phyloP scores from a whole-genome alignment of 2,329 filamentous ascomycete species.

The Penicillium sclerotiorum region DNA sequence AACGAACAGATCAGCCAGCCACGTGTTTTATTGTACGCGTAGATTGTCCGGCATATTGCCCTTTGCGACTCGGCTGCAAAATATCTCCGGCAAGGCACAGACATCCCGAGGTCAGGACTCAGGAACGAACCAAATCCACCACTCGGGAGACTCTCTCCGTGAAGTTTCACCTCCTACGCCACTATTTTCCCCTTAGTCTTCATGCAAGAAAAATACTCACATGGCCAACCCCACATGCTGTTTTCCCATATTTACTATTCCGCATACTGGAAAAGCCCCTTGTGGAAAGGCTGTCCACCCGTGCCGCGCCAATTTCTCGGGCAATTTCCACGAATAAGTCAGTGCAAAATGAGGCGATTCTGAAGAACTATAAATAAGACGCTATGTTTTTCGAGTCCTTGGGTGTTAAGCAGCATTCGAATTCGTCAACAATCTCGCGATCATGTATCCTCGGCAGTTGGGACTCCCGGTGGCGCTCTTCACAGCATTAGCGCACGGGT shows the following conservation, averaged over 20 bases:
- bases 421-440: not conserved
- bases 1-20: no score
- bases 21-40: no score
- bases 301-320: not conserved
- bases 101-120: not conserved
- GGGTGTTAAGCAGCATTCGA: not conserved
- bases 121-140: conserved; percentile 1
- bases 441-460: conserved; percentile 10
- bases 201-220: not conserved
- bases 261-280: not conserved
- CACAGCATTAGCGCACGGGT: conserved; percentile 26
- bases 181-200: not conserved
- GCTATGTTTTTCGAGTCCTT: no score
- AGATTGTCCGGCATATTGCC: conserved; percentile 1
- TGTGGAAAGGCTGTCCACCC: conserved; percentile 6
- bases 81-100: not conserved
- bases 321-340: conserved; percentile 18
- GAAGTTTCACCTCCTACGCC: not conserved
- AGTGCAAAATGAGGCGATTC: no score
- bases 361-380: no score
- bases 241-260: conserved; percentile 6
- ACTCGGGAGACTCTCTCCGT: not conserved
- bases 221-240: conserved; percentile 6
- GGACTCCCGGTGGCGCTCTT: conserved; percentile 6
- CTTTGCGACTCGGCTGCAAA: not conserved